A percentile compares a stretch with the other conserved stretches of the same genome.
Evolutionary conservation across 805 yeast species (phyloP).

Genomic region (Candida krabiensis): DNA sequence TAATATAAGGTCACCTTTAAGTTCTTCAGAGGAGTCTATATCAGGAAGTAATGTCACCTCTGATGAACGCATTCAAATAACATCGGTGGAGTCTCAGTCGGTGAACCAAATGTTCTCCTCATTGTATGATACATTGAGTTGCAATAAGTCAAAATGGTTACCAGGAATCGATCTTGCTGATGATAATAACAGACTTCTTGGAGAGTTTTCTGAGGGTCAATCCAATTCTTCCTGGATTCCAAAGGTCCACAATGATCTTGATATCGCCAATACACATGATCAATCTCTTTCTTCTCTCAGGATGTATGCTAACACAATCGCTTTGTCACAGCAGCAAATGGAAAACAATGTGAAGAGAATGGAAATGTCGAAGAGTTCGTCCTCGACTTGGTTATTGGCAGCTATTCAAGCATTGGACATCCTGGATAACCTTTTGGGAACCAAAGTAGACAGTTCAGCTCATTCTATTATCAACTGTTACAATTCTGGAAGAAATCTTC

Average conservation of each 20-base stretch:
- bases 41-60: slow-evolving; percentile 1
- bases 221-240: too few relatives aligned
- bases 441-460: neutral
- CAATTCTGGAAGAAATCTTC: slow-evolving; percentile 1
- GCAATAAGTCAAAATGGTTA: slow-evolving; percentile 25
- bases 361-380: neutral
- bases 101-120: slow-evolving; percentile 29
- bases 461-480: neutral
- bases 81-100: slow-evolving; percentile 15
- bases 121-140: slow-evolving; percentile 15
- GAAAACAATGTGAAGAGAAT: too few relatives aligned
- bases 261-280: too few relatives aligned
- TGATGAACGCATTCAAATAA: neutral
- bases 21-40: slow-evolving; percentile 1
- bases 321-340: neutral
- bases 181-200: slow-evolving; percentile 6
- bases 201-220: slow-evolving; percentile 4
- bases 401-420: slow-evolving; percentile 10
- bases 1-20: neutral
- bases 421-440: slow-evolving; percentile 4
- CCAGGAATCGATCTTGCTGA: slow-evolving; percentile 1
- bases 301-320: neutral
- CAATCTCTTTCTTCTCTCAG: neutral
- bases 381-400: slow-evolving; percentile 7
- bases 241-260: too few relatives aligned